phyloP scores from a whole-genome alignment of 345 rosid genomes.

The Hirschfeldia incana region DNA sequence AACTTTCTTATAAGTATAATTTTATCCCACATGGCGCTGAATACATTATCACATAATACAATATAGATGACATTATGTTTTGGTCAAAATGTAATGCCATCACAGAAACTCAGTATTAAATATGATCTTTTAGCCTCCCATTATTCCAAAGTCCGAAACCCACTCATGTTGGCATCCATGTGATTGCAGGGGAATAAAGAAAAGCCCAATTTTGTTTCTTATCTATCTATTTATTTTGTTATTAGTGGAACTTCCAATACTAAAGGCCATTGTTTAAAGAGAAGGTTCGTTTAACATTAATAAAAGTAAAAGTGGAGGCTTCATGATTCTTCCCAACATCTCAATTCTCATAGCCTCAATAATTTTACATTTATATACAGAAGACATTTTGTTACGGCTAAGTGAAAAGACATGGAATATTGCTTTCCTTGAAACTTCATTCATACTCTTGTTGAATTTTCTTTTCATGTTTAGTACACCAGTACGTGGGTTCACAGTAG shows the following conservation, averaged over 20 bases:
- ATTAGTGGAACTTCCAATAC: constrained; percentile 37
- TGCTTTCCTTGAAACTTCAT: constrained; percentile 28
- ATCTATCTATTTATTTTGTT: not conserved
- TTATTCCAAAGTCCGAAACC: constrained; percentile 12
- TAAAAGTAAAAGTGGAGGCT: constrained; percentile 22
- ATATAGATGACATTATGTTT: not conserved
- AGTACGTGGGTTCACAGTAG: constrained; percentile 24
- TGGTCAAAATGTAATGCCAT: constrained; percentile 1
- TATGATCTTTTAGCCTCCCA: not conserved
- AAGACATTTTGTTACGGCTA: constrained; percentile 26
- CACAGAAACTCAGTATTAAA: constrained; percentile 18
- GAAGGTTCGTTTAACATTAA: constrained; percentile 19
- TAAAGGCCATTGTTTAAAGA: constrained; percentile 38
- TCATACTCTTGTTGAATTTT: constrained; percentile 18
- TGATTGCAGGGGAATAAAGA: constrained; percentile 11
- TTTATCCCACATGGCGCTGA: not conserved
- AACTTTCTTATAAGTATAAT: not conserved
- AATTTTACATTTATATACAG: not conserved
- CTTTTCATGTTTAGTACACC: not conserved
- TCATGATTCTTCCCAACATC: constrained; percentile 22
- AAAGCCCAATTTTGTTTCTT: constrained; percentile 7
- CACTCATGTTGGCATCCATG: constrained; percentile 35
- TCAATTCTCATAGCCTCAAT: not conserved
- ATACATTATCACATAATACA: not conserved
- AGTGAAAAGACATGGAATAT: constrained; percentile 30